These are phyloP conservation scores for Inonotus hispidus DNA, from an alignment of 1,284 basidiomycete species.

Conservation along the genomic window DNA sequence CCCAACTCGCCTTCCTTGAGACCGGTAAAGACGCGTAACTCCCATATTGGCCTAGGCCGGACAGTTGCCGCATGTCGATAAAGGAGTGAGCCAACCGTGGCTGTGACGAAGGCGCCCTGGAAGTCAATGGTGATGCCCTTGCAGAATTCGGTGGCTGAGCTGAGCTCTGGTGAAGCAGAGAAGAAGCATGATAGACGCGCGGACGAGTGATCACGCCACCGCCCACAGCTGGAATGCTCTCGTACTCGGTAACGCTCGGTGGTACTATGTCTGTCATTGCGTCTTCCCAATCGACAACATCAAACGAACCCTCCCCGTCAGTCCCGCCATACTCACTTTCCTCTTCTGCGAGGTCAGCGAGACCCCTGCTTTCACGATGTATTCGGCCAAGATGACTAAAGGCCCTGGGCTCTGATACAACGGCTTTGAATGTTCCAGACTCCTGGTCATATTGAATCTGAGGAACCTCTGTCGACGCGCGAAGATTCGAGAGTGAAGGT, in stretches of 20 bases:
- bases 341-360: slow-evolving; percentile 77
- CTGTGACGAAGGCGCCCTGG: slow-evolving; percentile 22
- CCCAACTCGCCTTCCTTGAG: slow-evolving; percentile 8
- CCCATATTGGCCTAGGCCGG: neutral
- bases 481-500: slow-evolving; percentile 11
- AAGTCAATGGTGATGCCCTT: slow-evolving; percentile 16
- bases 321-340: slow-evolving; percentile 41
- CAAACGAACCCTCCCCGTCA: slow-evolving; percentile 51
- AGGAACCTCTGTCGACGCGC: neutral
- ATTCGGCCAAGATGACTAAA: slow-evolving; percentile 71
- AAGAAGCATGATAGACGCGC: slow-evolving; percentile 49
- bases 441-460: slow-evolving; percentile 11
- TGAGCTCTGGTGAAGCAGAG: slow-evolving; percentile 9
- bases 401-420: slow-evolving; percentile 4
- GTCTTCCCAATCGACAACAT: slow-evolving; percentile 66
- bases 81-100: slow-evolving; percentile 9
- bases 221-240: slow-evolving; percentile 55
- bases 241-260: slow-evolving; percentile 32
- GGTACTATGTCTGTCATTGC: slow-evolving; percentile 31
- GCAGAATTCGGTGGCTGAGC: neutral
- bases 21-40: neutral
- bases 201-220: slow-evolving; percentile 60
- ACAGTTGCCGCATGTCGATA: slow-evolving; percentile 8
- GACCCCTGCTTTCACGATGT: slow-evolving; percentile 61
- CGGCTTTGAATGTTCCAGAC: slow-evolving; percentile 2